phyloP scores from a whole-genome alignment of 163 green algal genomes.

The Volvox carteri region DNA sequence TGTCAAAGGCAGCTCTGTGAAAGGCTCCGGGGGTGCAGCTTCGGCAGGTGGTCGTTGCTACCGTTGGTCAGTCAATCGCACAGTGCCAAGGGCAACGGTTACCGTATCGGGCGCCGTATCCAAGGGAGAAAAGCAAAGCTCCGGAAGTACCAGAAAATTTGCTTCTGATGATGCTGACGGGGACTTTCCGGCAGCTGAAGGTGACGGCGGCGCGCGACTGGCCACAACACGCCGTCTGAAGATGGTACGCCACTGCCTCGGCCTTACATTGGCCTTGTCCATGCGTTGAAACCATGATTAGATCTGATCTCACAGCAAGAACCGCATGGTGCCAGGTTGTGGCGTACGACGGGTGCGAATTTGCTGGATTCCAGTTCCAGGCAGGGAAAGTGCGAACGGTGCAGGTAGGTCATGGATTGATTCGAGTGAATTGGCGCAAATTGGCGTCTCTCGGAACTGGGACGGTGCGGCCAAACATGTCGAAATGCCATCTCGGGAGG shows the following conservation, averaged over 20 bases:
- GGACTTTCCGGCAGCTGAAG: not conserved
- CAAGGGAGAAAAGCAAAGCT: not conserved
- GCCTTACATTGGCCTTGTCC: too few species aligned
- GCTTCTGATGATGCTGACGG: not conserved
- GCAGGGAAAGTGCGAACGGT: conserved; percentile 56
- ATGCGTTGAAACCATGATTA: too few species aligned
- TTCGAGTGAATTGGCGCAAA: too few species aligned
- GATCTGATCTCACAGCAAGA: too few species aligned
- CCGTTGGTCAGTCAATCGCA: not conserved
- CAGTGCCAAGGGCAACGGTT: not conserved
- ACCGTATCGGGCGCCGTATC: not conserved
- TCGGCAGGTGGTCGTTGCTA: not conserved
- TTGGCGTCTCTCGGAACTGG: too few species aligned
- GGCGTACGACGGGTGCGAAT: conserved; percentile 65
- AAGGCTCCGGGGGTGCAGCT: not conserved
- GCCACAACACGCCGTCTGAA: conserved; percentile 19
- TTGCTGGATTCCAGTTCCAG: conserved; percentile 71
- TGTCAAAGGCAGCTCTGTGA: too few species aligned
- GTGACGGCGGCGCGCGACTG: not conserved
- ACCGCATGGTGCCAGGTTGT: too few species aligned
- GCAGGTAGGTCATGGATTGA: conserved; percentile 19
- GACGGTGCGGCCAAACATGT: too few species aligned
- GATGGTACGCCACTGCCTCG: conserved; percentile 38
- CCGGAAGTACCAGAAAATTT: not conserved
- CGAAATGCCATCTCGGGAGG: too few species aligned